Conservation (phyloP, 139 green algal species). For the Chlamydomonas asymmetrica region DNA sequence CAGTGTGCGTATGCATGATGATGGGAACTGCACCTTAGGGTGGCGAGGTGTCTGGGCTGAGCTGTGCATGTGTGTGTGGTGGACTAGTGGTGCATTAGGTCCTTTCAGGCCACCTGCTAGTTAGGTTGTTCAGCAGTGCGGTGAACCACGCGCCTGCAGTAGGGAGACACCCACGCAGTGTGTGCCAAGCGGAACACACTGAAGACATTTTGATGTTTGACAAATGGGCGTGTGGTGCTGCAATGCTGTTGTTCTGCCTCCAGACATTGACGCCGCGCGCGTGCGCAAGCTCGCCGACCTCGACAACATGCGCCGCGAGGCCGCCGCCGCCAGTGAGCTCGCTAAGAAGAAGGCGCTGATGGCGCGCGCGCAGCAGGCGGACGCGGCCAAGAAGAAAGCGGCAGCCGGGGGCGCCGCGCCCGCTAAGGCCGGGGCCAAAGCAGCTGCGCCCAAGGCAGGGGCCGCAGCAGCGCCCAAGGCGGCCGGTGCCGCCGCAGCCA, state of each 20-base stretch:
- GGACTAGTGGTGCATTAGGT: not conserved
- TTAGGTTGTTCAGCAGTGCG: not conserved
- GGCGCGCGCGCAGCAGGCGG: slow-evolving; percentile 30
- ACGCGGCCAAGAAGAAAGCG: slow-evolving; percentile 22
- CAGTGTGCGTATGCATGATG: too few species aligned
- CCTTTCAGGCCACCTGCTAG: not conserved
- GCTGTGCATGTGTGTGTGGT: too few species aligned
- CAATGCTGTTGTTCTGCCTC: not conserved
- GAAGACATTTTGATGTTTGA: not conserved
- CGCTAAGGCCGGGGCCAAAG: slow-evolving; percentile 2
- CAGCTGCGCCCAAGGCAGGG: too few species aligned
- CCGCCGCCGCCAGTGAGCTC: slow-evolving; percentile 35
- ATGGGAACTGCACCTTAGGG: too few species aligned
- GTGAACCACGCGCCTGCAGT: too few species aligned
- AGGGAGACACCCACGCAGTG: too few species aligned
- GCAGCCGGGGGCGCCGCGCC: not conserved
- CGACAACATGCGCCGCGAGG: slow-evolving; percentile 43
- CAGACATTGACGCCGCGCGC: slow-evolving; percentile 44
- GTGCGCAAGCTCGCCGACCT: slow-evolving; percentile 42
- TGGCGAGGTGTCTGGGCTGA: too few species aligned
- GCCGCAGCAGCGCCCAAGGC: too few species aligned
- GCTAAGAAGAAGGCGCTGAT: slow-evolving; percentile 35
- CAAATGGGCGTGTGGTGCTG: too few species aligned
- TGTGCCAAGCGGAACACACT: too few species aligned
- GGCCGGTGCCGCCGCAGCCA: too few species aligned